Percentiles rank a stretch among this genome's conserved stretches.
Evolutionary conservation across 176 grass and related monocot species (phyloP).

Genomic region (Tillandsia leiboldiana): DNA sequence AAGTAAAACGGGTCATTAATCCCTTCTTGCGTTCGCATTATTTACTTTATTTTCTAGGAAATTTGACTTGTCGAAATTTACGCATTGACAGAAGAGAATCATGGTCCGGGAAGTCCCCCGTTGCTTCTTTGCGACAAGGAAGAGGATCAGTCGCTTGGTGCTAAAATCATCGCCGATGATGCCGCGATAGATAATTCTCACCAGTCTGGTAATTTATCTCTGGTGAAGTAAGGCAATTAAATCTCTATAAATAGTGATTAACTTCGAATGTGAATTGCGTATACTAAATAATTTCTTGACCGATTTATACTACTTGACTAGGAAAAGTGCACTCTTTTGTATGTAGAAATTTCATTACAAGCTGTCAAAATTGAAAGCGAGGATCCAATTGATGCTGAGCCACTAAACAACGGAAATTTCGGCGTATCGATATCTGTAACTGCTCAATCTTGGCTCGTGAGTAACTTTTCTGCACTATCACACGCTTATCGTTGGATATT

Average conservation of each 20-base stretch:
- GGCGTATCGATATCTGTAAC: slow-evolving; percentile 14
- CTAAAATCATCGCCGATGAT: background rate
- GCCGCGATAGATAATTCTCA: no score
- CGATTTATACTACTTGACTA: background rate
- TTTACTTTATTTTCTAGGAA: slow-evolving; percentile 4
- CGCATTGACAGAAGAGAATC: background rate
- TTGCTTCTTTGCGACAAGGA: background rate
- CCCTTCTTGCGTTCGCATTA: background rate
- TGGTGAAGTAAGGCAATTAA: background rate
- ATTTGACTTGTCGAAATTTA: background rate
- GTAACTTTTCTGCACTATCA: slow-evolving; percentile 11
- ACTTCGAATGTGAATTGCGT: background rate
- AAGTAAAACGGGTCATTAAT: slow-evolving; percentile 18
- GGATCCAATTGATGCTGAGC: slow-evolving; percentile 18
- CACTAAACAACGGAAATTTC: slow-evolving; percentile 19
- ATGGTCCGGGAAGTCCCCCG: background rate
- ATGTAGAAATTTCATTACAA: slow-evolving; percentile 15
- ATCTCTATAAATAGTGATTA: slow-evolving; percentile 4
- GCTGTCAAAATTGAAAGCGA: slow-evolving; percentile 6
- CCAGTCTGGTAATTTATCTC: background rate
- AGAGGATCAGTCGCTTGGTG: background rate
- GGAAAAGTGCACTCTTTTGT: background rate
- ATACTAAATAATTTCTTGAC: background rate
- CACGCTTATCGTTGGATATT: background rate
- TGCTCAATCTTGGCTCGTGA: slow-evolving; percentile 46